Conservation (phyloP, 371 early-diverging fungal genomes). For the Chytridium lagenaria region DNA sequence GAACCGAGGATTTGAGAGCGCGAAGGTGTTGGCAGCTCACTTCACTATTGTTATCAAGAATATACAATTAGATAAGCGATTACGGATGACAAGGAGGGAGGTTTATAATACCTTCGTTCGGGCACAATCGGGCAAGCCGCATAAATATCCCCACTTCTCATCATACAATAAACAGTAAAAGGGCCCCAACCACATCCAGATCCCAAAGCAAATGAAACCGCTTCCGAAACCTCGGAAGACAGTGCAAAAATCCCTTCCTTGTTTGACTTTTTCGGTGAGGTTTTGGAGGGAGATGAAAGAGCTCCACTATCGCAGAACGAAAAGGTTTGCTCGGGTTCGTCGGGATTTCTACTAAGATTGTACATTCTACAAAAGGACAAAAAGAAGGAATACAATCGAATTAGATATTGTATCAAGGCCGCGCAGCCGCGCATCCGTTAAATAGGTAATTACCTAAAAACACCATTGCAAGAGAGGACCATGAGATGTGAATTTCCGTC, state of each 20-base stretch:
- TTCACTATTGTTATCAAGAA: slow-evolving; percentile 13
- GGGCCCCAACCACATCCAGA: slow-evolving; percentile 56
- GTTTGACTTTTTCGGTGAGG: slow-evolving; percentile 5
- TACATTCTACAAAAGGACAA: slow-evolving; percentile 51
- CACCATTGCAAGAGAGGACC: slow-evolving; percentile 49
- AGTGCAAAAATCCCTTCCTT: slow-evolving; percentile 38
- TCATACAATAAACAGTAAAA: slow-evolving; percentile 59
- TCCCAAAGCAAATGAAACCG: slow-evolving; percentile 63
- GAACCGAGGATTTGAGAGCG: slow-evolving; percentile 6
- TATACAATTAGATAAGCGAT: not conserved
- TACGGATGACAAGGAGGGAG: not conserved
- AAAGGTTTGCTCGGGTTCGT: slow-evolving; percentile 54
- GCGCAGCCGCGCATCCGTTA: not conserved
- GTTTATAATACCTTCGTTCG: not conserved
- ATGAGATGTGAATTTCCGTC: slow-evolving; percentile 39
- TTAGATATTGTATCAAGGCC: too few relatives aligned
- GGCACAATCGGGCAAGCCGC: slow-evolving; percentile 64
- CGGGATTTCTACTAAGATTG: slow-evolving; percentile 49
- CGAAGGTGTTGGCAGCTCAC: slow-evolving; percentile 5
- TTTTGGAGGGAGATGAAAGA: not conserved
- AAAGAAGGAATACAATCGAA: not conserved
- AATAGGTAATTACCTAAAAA: slow-evolving; percentile 29
- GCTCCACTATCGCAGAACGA: not conserved
- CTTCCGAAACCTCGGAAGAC: slow-evolving; percentile 50
- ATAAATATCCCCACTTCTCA: slow-evolving; percentile 57